Evolutionary conservation across 73 alveolate species (phyloP), one percentile per base, ranked within the genome.

Genomic region (Urostyla sp.): DNA sequence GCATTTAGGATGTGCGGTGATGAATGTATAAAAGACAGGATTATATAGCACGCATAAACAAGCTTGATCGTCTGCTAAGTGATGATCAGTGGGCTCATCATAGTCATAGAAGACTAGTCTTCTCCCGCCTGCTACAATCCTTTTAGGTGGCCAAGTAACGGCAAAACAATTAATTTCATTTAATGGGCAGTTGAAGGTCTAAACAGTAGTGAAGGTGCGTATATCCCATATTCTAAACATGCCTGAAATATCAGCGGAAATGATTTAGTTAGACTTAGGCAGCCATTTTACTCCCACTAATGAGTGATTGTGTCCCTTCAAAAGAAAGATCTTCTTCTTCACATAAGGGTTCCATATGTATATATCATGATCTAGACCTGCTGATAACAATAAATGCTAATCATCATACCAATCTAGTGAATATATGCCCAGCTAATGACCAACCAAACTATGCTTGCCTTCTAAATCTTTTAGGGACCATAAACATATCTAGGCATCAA

Each of bases 11-110:
- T 97, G 99, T 15, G 98, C 98, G 4, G 99, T 97, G 24, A 97
- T 97, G 78, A 97, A 95, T 35, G 96, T 92, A 52, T 94, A 81
- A 67, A 97, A 93, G 13, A 96, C 94, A 24, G 95, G 93, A 75
- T 97, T 97, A 84, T 95, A 97, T 44, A 97, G 85, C 18, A 96
- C 97, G 54, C 98, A 93, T 16, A 97, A 78, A 46, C 98, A 90
- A 56, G 92, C 89, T 75, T 96, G 82, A 52, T 96, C 98, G 92
- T 97, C 99, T 27, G 99, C 98, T 51, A 97, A 78, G 89, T 91
- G 95, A 48, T 95, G 96, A 76, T 97, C 99, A 31, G 97, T 94
- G n/a, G 99, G 98, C 74, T 97, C 99, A 95, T 97, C 99, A 76
- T 97, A 97, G 63, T 95, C 98, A 72, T 92, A 97, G 90, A 94